A percentile compares a stretch with the other conserved stretches of the same genome.
These are phyloP conservation scores for Cardamine occulta DNA, from an alignment of 345 rosid species.

Conservation along the genomic window DNA sequence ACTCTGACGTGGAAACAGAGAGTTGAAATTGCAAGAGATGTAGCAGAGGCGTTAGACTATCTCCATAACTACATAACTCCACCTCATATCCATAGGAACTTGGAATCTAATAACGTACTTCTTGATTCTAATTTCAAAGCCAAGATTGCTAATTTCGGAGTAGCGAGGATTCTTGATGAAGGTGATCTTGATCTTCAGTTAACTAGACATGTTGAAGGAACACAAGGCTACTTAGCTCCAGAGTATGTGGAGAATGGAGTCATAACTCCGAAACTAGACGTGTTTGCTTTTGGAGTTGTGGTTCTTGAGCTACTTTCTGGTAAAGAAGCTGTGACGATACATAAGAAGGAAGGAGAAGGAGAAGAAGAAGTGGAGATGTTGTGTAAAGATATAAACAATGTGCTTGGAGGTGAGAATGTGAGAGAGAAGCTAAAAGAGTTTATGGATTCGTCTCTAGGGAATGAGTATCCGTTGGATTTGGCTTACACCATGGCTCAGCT, in stretches of 20 bases:
- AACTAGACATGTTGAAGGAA: slow-evolving; percentile 83
- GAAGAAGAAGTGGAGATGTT: slow-evolving; percentile 49
- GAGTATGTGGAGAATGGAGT: slow-evolving; percentile 89
- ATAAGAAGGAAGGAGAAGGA: slow-evolving; percentile 28
- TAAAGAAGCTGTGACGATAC: slow-evolving; percentile 58
- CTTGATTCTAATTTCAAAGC: slow-evolving; percentile 73
- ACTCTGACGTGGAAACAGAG: slow-evolving; percentile 81
- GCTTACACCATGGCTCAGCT: slow-evolving; percentile 81
- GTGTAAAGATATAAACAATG: slow-evolving; percentile 51
- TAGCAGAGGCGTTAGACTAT: slow-evolving; percentile 81
- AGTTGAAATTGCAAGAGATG: slow-evolving; percentile 67
- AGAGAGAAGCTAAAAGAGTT: slow-evolving; percentile 64
- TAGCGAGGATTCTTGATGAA: slow-evolving; percentile 63
- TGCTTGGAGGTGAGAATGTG: slow-evolving; percentile 74
- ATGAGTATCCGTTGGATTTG: slow-evolving; percentile 77
- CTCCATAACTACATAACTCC: slow-evolving; percentile 82
- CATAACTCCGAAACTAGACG: slow-evolving; percentile 82
- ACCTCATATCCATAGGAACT: slow-evolving; percentile 78
- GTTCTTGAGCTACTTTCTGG: slow-evolving; percentile 84
- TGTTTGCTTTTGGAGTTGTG: slow-evolving; percentile 83
- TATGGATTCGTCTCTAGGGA: slow-evolving; percentile 61
- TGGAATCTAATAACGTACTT: slow-evolving; percentile 80
- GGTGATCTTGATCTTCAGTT: slow-evolving; percentile 58
- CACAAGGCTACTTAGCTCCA: slow-evolving; percentile 88
- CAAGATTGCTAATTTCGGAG: slow-evolving; percentile 76